These are phyloP conservation scores for Salmacisia buchloeana DNA, from an alignment of 1,284 basidiomycete species.

Conservation along the genomic window DNA sequence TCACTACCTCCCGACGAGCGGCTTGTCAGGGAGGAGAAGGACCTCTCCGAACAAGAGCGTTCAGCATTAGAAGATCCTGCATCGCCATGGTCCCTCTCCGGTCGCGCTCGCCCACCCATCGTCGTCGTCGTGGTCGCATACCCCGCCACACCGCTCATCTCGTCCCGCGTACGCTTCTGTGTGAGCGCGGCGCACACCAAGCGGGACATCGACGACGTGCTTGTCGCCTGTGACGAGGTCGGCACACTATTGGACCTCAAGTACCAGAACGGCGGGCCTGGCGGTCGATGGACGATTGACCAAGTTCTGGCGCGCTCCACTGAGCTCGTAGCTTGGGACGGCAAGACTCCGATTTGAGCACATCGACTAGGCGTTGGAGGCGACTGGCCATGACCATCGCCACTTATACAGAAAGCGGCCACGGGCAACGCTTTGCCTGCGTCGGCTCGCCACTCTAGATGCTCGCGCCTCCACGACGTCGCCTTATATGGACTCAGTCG, in stretches of 20 bases:
- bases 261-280: conserved; percentile 61
- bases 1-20: conserved; percentile 41
- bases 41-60: conserved; percentile 24
- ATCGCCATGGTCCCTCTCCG: conserved; percentile 10
- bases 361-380: no score
- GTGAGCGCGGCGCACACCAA: conserved; percentile 92
- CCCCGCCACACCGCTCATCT: conserved; percentile 85
- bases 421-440: no score
- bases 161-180: conserved; percentile 87
- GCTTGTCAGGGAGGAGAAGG: conserved; percentile 23
- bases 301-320: conserved; percentile 69
- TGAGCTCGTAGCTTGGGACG: conserved; percentile 63
- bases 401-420: no score
- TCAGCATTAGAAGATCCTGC: conserved; percentile 29
- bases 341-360: conserved; percentile 12
- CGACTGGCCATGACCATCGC: no score
- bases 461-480: no score
- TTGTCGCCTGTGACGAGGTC: conserved; percentile 86
- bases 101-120: conserved; percentile 32
- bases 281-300: conserved; percentile 75
- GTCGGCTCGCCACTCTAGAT: no score
- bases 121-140: conserved; percentile 48
- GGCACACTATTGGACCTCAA: conserved; percentile 76
- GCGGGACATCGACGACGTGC: conserved; percentile 82
- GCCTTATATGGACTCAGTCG: no score